Conservation (phyloP, 495 filamentous ascomycete species). For the Penicillium nucicola region DNA sequence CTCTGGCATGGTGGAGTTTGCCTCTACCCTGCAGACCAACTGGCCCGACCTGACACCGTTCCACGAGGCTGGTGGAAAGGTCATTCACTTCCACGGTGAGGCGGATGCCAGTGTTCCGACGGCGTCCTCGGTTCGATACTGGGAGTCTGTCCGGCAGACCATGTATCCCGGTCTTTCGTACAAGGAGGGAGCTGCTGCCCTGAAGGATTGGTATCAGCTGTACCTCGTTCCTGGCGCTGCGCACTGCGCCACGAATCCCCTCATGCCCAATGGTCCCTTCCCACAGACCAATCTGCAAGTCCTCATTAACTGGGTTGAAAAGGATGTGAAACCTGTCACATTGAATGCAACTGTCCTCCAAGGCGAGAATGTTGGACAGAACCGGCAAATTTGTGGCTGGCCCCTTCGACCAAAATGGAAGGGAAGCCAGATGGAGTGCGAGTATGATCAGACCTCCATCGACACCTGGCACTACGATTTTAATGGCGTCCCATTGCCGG, state of each 20-base stretch:
- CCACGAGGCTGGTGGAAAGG: conserved; percentile 42
- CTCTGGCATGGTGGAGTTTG: conserved; percentile 4
- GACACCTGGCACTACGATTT: conserved; percentile 38
- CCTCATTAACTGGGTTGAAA: conserved; percentile 49
- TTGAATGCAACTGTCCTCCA: conserved; percentile 32
- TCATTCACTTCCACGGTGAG: conserved; percentile 49
- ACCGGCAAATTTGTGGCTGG: conserved; percentile 42
- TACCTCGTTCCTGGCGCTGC: conserved; percentile 47
- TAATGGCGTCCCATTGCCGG: conserved; percentile 20
- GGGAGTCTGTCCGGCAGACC: conserved; percentile 41
- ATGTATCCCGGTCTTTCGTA: conserved; percentile 42
- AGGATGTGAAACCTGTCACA: conserved; percentile 31
- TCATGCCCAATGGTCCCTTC: conserved; percentile 37
- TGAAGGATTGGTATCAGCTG: conserved; percentile 46
- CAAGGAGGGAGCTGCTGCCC: conserved; percentile 26
- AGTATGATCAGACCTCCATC: conserved; percentile 39
- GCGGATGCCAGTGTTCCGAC: conserved; percentile 42
- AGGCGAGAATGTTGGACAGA: conserved; percentile 30
- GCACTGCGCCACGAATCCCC: conserved; percentile 37
- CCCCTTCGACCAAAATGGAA: conserved; percentile 45
- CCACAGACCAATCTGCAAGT: conserved; percentile 37
- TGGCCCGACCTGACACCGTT: conserved; percentile 45
- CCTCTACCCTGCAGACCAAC: conserved; percentile 22
- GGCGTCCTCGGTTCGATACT: conserved; percentile 42
- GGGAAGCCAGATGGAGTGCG: conserved; percentile 30